These are phyloP conservation scores for Plasmodium adleri DNA, from an alignment of 169 alveolate species.

Conservation along the genomic window DNA sequence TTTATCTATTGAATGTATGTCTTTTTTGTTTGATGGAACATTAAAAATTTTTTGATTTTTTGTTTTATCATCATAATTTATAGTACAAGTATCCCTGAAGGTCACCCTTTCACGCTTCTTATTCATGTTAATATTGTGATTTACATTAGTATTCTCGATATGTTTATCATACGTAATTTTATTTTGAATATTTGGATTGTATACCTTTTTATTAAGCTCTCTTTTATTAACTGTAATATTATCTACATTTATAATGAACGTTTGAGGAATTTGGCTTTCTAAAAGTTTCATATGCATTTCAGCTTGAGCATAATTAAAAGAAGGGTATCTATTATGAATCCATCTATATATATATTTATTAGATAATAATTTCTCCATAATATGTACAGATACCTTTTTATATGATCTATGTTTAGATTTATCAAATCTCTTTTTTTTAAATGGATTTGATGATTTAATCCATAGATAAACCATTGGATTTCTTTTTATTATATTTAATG, in stretches of 20 bases:
- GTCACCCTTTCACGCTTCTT: no score
- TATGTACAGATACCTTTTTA: conserved; percentile 20
- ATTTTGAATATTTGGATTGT: no score
- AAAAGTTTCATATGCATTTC: conserved; percentile 1
- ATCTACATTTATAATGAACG: neutral
- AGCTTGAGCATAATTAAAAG: conserved; percentile 15
- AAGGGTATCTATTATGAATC: conserved; percentile 14
- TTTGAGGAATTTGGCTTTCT: neutral
- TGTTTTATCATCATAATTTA: no score
- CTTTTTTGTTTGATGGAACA: no score
- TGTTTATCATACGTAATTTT: no score
- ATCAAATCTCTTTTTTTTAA: conserved; percentile 21
- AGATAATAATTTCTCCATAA: conserved; percentile 20
- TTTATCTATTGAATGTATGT: no score
- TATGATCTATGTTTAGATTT: conserved; percentile 42
- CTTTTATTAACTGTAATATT: neutral
- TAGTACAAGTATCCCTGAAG: no score
- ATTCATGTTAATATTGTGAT: no score
- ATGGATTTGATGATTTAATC: conserved; percentile 44
- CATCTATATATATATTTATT: conserved; percentile 46
- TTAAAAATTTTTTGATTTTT: no score
- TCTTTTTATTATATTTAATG: conserved; percentile 14
- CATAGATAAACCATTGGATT: conserved; percentile 62
- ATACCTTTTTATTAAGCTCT: no score
- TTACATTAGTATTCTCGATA: no score